Evolutionary conservation across 371 early-diverging fungal species (phyloP).

Genomic region (Apophysomyces elegans): DNA sequence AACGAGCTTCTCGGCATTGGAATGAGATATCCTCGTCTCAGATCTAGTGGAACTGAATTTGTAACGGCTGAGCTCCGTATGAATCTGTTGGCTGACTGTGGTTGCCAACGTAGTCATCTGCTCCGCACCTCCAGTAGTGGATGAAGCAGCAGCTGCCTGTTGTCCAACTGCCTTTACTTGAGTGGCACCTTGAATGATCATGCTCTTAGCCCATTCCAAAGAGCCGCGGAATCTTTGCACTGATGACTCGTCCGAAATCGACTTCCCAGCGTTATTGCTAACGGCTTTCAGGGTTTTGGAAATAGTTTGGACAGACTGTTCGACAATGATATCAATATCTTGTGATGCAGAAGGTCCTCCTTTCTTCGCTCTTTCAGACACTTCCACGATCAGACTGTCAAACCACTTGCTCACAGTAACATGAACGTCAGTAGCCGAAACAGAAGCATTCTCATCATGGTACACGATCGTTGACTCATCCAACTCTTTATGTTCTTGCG

Average conservation of each 20-base stretch:
- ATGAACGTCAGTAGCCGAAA: constrained; percentile 19
- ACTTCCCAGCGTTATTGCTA: constrained; percentile 23
- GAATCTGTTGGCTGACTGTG: constrained; percentile 29
- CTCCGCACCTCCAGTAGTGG: constrained; percentile 34
- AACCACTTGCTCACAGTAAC: constrained; percentile 30
- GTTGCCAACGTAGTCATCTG: constrained; percentile 33
- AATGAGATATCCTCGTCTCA: background rate
- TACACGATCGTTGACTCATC: background rate
- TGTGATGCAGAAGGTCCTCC: constrained; percentile 33
- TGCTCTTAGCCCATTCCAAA: constrained; percentile 31
- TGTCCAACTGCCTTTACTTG: constrained; percentile 34
- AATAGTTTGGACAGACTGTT: constrained; percentile 11
- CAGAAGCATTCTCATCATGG: background rate
- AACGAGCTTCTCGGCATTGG: background rate
- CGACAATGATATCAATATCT: constrained; percentile 5
- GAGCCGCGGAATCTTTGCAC: constrained; percentile 27
- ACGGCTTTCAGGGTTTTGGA: constrained; percentile 24
- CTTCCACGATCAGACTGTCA: constrained; percentile 16
- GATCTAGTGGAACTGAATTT: constrained; percentile 18
- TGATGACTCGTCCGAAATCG: constrained; percentile 17
- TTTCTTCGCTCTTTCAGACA: constrained; percentile 36
- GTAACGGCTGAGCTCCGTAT: constrained; percentile 29
- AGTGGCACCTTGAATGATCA: constrained; percentile 28
- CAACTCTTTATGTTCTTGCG: background rate
- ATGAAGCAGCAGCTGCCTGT: constrained; percentile 25